Base-by-base conservation (phyloP, 345 rosid species). In the Pelargonium nanum region DNA sequence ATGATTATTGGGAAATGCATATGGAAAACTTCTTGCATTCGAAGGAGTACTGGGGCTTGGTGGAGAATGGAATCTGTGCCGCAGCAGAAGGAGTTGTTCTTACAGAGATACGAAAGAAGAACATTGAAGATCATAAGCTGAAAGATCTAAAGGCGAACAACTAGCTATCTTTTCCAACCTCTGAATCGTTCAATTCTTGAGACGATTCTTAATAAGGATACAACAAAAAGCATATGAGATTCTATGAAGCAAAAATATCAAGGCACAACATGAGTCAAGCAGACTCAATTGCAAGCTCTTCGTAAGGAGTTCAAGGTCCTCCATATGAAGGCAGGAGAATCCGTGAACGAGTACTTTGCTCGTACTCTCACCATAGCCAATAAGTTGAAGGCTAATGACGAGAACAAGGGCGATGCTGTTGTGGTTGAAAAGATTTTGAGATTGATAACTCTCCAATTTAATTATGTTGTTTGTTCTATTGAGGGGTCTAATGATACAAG, bases 161-260 rank as follows among this genome's bases (percentile, higher is more conserved):
- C 21, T 65, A 57, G 24, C 21, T 65, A 57, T 50, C 20, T 65
- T 5, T 57, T 65, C 16, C 56, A 65, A 16, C 56, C 24, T 2
- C 22, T 65, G 1, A 48, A 65, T 19, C 6, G 57, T 1, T n/a
- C 56, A 6, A 24, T 65, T 20, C 4, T 57, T 10, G 56, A 65
- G 26, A 65, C 62, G 0, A 65, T 57, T 19, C 8, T 65, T 0
- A 24, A 50, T 40, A 65, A 57, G 19, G 55, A 65, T 7, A 22
- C 19, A 4, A 5, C 62, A 8, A 65, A 65, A 15, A 22, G 50
- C 25, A 65, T 57, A 1, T 65, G 30, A 22, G 68, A 65, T 26
- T 65, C 62, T 12, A 22, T 57, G 54, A 65, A 48, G 62, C 26
- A 44, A 20, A 56, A 65, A 21, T 57, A 57, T 58, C 62, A 65